These are phyloP conservation scores for Houttuynia cordata DNA, from an alignment of 164 flowering plant species.

Conservation along the genomic window DNA sequence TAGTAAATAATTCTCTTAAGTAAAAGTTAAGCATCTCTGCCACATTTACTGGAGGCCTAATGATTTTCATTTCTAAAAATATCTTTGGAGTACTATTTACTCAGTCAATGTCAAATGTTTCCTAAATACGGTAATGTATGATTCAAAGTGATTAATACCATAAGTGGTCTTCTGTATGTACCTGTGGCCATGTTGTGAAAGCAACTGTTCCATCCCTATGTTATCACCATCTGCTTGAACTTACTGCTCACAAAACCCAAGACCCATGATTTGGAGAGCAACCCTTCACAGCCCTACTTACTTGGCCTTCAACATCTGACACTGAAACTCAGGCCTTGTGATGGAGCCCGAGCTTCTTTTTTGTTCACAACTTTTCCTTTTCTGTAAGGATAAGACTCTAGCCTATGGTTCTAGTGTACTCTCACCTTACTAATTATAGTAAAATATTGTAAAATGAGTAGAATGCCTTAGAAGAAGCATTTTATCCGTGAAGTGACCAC, in stretches of 20 bases:
- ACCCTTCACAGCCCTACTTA: conserved; percentile 19
- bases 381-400: conserved; percentile 6
- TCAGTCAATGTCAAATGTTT: not conserved
- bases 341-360: conserved; percentile 12
- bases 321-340: conserved; percentile 49
- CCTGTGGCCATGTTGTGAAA: conserved; percentile 13
- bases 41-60: not conserved
- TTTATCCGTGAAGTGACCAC: too few species aligned
- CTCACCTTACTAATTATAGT: not conserved
- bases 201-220: conserved; percentile 18
- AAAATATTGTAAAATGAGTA: too few species aligned
- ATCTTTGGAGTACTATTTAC: not conserved
- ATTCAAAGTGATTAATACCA: not conserved
- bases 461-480: too few species aligned
- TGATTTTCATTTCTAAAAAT: not conserved
- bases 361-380: conserved; percentile 10
- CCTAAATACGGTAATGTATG: not conserved
- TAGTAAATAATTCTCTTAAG: too few species aligned
- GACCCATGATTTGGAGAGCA: conserved; percentile 33
- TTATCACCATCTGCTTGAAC: conserved; percentile 15
- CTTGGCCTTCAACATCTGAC: conserved; percentile 50
- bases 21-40: not conserved
- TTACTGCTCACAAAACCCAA: conserved; percentile 18
- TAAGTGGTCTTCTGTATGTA: conserved; percentile 1
- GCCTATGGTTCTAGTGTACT: conserved; percentile 10